These are phyloP conservation scores for Aspergillus sp. DNA, from an alignment of 2,329 filamentous ascomycete genomes.

Conservation along the genomic window DNA sequence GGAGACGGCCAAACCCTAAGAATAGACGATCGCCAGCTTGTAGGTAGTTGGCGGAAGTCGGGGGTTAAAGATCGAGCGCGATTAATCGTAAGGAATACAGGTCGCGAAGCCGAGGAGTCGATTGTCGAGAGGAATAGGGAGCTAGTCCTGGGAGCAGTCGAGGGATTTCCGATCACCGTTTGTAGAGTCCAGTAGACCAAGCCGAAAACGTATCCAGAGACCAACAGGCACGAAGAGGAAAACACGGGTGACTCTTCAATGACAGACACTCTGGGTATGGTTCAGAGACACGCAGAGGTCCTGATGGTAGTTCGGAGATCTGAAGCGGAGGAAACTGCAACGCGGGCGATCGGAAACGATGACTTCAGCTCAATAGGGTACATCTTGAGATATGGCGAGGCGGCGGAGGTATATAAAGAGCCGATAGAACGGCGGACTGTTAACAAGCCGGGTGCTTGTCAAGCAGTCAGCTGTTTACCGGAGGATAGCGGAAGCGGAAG, in stretches of 20 bases:
- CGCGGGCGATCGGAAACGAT: conserved; percentile 29
- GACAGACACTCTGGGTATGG: conserved; percentile 6
- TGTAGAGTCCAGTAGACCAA: conserved; percentile 16
- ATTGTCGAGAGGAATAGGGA: conserved; percentile 2
- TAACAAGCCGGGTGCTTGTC: conserved; percentile 24
- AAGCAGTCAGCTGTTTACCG: conserved; percentile 20
- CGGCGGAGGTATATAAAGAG: conserved; percentile 15
- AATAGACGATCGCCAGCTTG: conserved; percentile 18
- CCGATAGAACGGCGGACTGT: conserved; percentile 21
- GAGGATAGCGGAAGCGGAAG: conserved; percentile 6
- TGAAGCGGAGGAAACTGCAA: conserved; percentile 23
- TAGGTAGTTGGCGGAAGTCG: conserved; percentile 5
- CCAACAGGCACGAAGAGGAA: conserved; percentile 9
- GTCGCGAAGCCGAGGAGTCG: conserved; percentile 2
- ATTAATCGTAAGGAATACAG: not conserved
- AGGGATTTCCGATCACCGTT: conserved; percentile 16
- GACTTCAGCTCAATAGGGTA: conserved; percentile 26
- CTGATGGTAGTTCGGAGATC: conserved; percentile 22
- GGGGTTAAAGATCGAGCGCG: not conserved
- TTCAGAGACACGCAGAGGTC: conserved; percentile 18
- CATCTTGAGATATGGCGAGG: conserved; percentile 25
- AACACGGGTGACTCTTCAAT: conserved; percentile 8
- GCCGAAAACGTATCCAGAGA: conserved; percentile 8
- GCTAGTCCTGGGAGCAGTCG: conserved; percentile 2
- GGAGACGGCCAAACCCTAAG: conserved; percentile 24